Percentiles rank a stretch among this genome's conserved stretches.
These are phyloP conservation scores for Plasmodium gallinaceum DNA, from an alignment of 169 alveolate genomes.

Conservation along the genomic window DNA sequence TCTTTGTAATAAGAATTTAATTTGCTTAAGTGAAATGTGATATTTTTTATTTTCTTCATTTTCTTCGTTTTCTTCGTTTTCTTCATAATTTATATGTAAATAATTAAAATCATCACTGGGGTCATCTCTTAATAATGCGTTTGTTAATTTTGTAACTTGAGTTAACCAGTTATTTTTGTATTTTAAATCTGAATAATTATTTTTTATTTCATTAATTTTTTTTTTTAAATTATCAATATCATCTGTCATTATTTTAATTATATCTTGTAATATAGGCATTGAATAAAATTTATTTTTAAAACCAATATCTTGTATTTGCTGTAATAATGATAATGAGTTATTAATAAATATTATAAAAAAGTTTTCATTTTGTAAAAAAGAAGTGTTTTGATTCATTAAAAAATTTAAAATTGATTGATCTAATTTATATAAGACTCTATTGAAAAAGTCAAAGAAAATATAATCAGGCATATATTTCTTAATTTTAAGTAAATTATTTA, in stretches of 20 bases:
- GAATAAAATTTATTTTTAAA: background rate
- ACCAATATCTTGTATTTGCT: constrained; percentile 26
- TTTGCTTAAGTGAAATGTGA: constrained; percentile 29
- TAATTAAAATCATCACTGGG: constrained; percentile 37
- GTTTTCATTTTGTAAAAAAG: constrained; percentile 55
- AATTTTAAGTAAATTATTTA: constrained; percentile 50
- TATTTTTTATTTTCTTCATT: constrained; percentile 2
- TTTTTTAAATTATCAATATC: constrained; percentile 44
- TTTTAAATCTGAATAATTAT: constrained; percentile 16
- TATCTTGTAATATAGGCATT: constrained; percentile 50
- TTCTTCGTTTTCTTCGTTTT: constrained; percentile 2
- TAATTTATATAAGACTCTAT: constrained; percentile 37
- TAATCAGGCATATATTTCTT: constrained; percentile 35
- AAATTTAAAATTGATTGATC: constrained; percentile 41
- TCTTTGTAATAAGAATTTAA: constrained; percentile 30
- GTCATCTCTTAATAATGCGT: constrained; percentile 27
- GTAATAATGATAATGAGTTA: constrained; percentile 21
- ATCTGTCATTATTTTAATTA: constrained; percentile 44
- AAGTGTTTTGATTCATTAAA: constrained; percentile 30
- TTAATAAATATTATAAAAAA: constrained; percentile 29
- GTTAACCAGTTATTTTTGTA: constrained; percentile 58
- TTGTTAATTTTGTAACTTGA: constrained; percentile 58
- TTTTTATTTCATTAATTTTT: constrained; percentile 50
- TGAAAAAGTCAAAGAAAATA: constrained; percentile 17
- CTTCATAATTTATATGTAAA: background rate